Base-by-base conservation (phyloP, 2,329 filamentous ascomycete species). In the Cordyceps cateniannulata region DNA sequence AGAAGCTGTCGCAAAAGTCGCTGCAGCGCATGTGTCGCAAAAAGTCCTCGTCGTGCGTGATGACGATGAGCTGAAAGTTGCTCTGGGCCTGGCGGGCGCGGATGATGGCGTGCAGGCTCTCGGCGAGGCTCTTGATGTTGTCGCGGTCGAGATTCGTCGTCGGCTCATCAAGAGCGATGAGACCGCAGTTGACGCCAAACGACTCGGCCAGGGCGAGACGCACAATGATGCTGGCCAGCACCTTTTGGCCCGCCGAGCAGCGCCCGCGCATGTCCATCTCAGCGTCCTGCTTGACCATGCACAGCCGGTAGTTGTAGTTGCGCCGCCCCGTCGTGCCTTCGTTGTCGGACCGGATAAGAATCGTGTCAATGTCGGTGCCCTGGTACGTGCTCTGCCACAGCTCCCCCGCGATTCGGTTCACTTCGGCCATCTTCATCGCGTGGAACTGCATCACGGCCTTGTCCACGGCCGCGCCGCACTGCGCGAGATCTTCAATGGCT, bases 231-330 rank as follows among this genome's bases (percentile, higher is more conserved):
- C 88, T 92, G 5, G 95, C 95, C 29, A 99, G 85, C 29, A 99
- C 93, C 75, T 96, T 97, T 73, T 99, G 95, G 3, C 95, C 95
- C 1, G 95, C 95, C 66, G 90, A 96, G 80, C 95, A 99, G 60
- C 95, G 90, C 1, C 95, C 96, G 64, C 95, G 91, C 95, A 99
- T 99, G 77, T 99, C 95, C 92, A 99, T 96, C 75, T 99, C 95
- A 0, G 90, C 91, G 69, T 96, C 92, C 71, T 93, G 89, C 78
- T 99, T 99, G 67, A 96, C 86, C 95, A 99, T 99, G 75, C 91
- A 93, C 6, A 99, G 88, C 51, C 95, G 90, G 79, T 99, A 99
- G 76, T 99, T 98, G 82, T 98, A 98, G 64, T 82, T 90, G 68
- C 91, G 87, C 69, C 91, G 92, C 57, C 85, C 87, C 61, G 85